phyloP scores from a whole-genome alignment of 495 filamentous ascomycete genomes.

The Aspergillus saccharolyticus region DNA sequence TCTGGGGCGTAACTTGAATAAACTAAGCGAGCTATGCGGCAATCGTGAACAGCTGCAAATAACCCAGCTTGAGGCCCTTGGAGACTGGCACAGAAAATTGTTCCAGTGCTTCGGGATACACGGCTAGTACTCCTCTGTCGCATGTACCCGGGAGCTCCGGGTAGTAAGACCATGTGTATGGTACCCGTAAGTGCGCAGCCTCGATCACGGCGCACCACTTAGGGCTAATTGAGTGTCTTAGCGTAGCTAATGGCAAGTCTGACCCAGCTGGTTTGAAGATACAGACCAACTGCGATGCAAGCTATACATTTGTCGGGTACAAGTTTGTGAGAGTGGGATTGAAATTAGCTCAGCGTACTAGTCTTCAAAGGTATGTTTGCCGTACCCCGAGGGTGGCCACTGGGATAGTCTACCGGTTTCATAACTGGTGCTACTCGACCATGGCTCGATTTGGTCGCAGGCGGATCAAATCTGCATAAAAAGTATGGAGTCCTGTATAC shows the following conservation, averaged over 20 bases:
- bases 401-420: background rate
- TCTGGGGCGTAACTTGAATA: conserved; percentile 1
- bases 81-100: background rate
- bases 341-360: background rate
- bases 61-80: background rate
- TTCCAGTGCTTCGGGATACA: background rate
- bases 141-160: background rate
- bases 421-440: background rate
- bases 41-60: background rate
- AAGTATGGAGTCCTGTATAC: background rate
- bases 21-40: conserved; percentile 4
- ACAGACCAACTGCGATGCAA: background rate
- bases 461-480: background rate
- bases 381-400: background rate
- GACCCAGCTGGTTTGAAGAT: background rate
- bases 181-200: background rate
- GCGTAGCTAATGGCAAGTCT: background rate
- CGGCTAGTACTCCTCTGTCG: background rate
- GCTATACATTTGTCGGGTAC: background rate
- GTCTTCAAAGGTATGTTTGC: background rate
- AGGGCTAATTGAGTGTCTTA: background rate
- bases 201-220: background rate
- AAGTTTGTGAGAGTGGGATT: background rate
- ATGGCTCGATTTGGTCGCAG: background rate
- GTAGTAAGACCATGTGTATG: background rate